These are phyloP conservation scores for Calonectria leucothoes DNA, from an alignment of 2,329 filamentous ascomycete genomes.

Conservation along the genomic window DNA sequence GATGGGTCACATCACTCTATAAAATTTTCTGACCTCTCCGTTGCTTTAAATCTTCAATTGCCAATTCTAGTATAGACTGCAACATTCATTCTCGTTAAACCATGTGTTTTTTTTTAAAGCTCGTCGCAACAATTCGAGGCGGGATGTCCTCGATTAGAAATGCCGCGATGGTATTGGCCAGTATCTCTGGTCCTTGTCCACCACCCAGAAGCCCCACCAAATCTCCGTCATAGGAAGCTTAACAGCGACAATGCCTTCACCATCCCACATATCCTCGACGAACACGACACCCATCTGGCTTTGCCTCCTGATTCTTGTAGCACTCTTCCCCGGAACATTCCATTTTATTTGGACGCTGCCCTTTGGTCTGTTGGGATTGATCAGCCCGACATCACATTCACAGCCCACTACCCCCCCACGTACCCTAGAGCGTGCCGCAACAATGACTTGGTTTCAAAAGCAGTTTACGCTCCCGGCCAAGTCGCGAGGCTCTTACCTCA, in stretches of 20 bases:
- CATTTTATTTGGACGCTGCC: constrained; percentile 64
- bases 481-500: constrained; percentile 87
- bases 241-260: constrained; percentile 53
- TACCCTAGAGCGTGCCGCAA: constrained; percentile 38
- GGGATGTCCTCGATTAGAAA: constrained; percentile 29
- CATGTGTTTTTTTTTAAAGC: not conserved
- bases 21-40: not conserved
- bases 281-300: constrained; percentile 57
- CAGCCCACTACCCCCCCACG: constrained; percentile 36
- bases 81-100: not conserved
- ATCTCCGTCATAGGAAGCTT: constrained; percentile 39
- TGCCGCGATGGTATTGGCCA: constrained; percentile 31
- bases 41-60: not conserved
- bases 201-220: constrained; percentile 37
- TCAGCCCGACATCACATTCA: constrained; percentile 44
- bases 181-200: not conserved
- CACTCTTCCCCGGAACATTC: constrained; percentile 65
- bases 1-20: not conserved
- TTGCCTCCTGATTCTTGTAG: constrained; percentile 59
- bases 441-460: constrained; percentile 87
- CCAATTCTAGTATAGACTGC: not conserved
- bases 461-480: constrained; percentile 81
- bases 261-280: constrained; percentile 48
- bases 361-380: constrained; percentile 53
- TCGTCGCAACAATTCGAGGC: not conserved